Base-by-base conservation (phyloP, 1,284 basidiomycete species). In the Marasmius fiardii region DNA sequence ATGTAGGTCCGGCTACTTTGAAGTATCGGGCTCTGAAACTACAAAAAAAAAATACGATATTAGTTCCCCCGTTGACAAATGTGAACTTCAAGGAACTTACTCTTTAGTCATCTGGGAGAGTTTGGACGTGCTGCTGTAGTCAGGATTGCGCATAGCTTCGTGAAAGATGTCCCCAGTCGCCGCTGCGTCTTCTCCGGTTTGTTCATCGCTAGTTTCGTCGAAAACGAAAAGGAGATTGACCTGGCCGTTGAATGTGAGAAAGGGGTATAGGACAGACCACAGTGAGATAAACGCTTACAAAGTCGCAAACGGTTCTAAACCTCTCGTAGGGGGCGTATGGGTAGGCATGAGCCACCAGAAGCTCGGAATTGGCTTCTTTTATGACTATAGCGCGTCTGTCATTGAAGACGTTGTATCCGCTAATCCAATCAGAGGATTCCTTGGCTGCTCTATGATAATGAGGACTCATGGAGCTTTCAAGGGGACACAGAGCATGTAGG, bases 131-230 rank as follows among this genome's bases (percentile, higher is more conserved):
- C 86, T 79, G 52, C 79, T 71, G 73, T 75, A 83, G n/a, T 74
- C 68, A 12, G 77, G 66, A 61, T 83, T 72, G 56, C 68, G 71
- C 74, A 87, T 75, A 11, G 78, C 76, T 52, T 80, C 74, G 52
- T 81, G 70, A 59, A 83, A 81, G 20, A 79, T 71, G 35, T 75
- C 70, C 20, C 83, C 80, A 37, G 82, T 85, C 35, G 70, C 67
- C 37, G 75, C 71, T 31, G 83, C 85, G 54, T 81, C 83, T 55
- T 69, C 68, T 21, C 79, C 80, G 58, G 71, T 77, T 69, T 86
- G 85, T 53, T 86, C 84, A 62, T 88, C 85, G 63, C 82, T 86
- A 58, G 86, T 75, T 67, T 88, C 86, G 65, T 89, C 86, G 54
- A 86, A 73, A 43, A 85, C 81, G 67, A 86, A 88, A 18, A 88